Evolutionary conservation across 2,329 filamentous ascomycete species (phyloP).

Genomic region (Shiraia sp.): DNA sequence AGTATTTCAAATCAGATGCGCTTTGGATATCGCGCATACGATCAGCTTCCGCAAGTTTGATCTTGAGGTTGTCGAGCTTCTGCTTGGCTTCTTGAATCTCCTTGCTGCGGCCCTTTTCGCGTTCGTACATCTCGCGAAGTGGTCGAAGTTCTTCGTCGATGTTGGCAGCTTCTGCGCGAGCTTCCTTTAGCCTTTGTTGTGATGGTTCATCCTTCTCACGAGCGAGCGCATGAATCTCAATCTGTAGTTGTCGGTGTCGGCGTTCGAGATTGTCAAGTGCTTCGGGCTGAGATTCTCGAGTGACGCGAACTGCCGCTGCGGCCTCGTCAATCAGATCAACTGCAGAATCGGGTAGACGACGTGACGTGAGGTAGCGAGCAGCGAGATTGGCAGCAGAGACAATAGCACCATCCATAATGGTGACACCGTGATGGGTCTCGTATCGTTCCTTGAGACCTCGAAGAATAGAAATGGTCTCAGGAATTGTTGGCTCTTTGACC

Average conservation of each 20-base stretch:
- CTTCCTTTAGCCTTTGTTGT: conserved; percentile 76
- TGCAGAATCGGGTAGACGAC: conserved; percentile 91
- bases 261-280: conserved; percentile 93
- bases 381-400: conserved; percentile 90
- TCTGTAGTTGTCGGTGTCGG: conserved; percentile 85
- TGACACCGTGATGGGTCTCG: conserved; percentile 97
- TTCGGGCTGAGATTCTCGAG: conserved; percentile 94
- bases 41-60: conserved; percentile 92
- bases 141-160: conserved; percentile 91
- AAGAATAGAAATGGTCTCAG: conserved; percentile 96
- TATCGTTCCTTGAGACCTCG: conserved; percentile 97
- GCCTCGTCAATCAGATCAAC: conserved; percentile 97
- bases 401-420: conserved; percentile 90
- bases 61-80: conserved; percentile 88
- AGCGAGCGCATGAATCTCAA: conserved; percentile 93
- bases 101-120: conserved; percentile 86
- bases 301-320: conserved; percentile 92
- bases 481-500: conserved; percentile 87
- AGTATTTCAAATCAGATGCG: conserved; percentile 94
- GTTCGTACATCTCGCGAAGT: conserved; percentile 92
- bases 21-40: conserved; percentile 81
- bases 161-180: conserved; percentile 89
- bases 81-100: conserved; percentile 93
- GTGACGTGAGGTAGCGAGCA: conserved; percentile 86
- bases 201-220: conserved; percentile 95